Evolutionary conservation across 352 stramenopile species (phyloP), one percentile per base, ranked within the genome.

Genomic region (Aphanomyces stellatus): DNA sequence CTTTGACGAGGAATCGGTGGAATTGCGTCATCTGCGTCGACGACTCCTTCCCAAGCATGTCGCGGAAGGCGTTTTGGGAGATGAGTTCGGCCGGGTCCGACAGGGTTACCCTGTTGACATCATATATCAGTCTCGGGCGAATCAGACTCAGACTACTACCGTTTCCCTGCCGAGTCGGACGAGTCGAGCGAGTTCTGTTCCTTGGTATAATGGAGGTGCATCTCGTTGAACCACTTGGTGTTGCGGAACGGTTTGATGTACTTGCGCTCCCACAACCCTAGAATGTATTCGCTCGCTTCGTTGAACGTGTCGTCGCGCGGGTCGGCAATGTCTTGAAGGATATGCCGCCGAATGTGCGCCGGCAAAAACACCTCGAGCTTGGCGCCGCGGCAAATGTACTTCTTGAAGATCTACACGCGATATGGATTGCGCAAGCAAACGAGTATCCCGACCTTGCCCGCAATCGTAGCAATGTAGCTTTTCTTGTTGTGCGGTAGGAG

Each of bases 391-490:
- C 81, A 75, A 15, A 90, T 75, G 25, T 82, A 90, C 56, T 79
- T 82, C 62, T 90, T 80, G 40, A 90, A 90, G 65, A 88, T 84
- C 34, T 64, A 62, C 11, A 8, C 11, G 7, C 7, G 25, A 37
- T 2, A 17, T 59, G 0, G 28, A 22, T 8, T n/a, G 28, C 51
- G 51, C 10, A 33, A 59, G 25, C 10, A 17, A 11, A 1, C 22
- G 30, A n/a, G 25, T 5, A 15, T 15, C 5, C 30, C 13, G 19
- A 62, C 53, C 33, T 84, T 79, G 17, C 79, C 76, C 3, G 81
- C 81, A 17, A 84, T 80, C 72, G 77, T 85, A 33, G 88, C 77
- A 51, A 90, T 90, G 66, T 90, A 90, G 57, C 87, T 77, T 27
- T 74, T 76, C 62, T 90, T 80, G 25, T 78, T 78, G 51, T 90